Evolutionary conservation across 169 alveolate genomes (phyloP).

Genomic region (Eimeria zaria): DNA sequence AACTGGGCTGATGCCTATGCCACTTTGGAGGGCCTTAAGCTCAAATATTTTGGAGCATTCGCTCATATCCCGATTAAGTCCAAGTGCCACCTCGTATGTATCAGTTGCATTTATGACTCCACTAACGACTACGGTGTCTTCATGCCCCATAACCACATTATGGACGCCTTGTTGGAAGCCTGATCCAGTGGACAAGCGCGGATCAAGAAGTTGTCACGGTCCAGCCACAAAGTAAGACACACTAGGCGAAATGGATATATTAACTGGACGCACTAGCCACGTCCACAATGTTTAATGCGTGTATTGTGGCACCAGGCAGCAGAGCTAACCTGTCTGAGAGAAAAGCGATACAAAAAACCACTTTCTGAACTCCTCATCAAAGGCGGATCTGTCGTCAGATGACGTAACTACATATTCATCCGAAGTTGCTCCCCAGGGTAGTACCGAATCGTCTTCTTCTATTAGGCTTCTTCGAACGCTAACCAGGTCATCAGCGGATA

Average conservation of each 20-base stretch:
- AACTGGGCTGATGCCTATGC: constrained; percentile 9
- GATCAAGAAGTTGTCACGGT: background rate
- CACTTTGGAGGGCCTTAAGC: background rate
- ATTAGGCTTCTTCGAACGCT: background rate
- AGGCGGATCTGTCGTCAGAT: background rate
- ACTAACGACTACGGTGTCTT: constrained; percentile 49
- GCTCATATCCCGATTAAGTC: constrained; percentile 47
- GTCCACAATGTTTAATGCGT: background rate
- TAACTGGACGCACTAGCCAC: background rate
- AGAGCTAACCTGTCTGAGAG: constrained; percentile 57
- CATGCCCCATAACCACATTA: constrained; percentile 62
- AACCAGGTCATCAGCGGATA: constrained; percentile 10
- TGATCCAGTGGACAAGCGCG: background rate
- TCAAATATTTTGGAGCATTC: constrained; percentile 43
- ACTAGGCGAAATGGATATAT: background rate
- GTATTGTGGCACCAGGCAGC: background rate
- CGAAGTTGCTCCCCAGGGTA: background rate
- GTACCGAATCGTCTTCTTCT: background rate
- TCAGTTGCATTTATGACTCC: constrained; percentile 76
- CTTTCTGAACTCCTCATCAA: background rate
- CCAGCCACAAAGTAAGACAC: background rate
- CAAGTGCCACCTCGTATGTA: constrained; percentile 65
- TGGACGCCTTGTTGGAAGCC: constrained; percentile 76
- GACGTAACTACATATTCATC: background rate
- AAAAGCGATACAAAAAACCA: constrained; percentile 56